Evolutionary conservation across 2,329 filamentous ascomycete species (phyloP).

Genomic region (Geosmithia putterillii): DNA sequence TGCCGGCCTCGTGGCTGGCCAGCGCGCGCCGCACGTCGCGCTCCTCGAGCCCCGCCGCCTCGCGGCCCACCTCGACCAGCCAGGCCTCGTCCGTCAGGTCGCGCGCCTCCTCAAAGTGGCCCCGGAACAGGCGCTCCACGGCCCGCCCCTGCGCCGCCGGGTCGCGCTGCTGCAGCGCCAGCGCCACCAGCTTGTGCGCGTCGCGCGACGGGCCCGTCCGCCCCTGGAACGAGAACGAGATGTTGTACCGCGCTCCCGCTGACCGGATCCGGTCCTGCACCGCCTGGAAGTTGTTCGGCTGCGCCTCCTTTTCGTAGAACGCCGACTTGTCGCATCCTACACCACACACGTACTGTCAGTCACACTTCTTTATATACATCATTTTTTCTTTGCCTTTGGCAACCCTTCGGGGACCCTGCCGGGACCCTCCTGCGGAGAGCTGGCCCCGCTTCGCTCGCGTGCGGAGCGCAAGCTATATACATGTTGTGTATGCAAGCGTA

Average conservation of each 20-base stretch:
- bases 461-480: too few species aligned
- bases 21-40: conserved; percentile 15
- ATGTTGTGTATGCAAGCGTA: too few species aligned
- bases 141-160: conserved; percentile 22
- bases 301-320: conserved; percentile 21
- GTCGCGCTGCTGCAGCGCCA: conserved; percentile 20
- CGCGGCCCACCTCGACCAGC: conserved; percentile 19
- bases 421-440: too few species aligned
- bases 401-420: too few species aligned
- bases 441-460: too few species aligned
- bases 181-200: conserved; percentile 33
- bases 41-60: conserved; percentile 16
- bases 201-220: conserved; percentile 29
- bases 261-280: conserved; percentile 17
- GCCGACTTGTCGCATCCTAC: conserved; percentile 16
- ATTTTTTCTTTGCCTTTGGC: too few species aligned
- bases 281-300: conserved; percentile 11
- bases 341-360: too few species aligned
- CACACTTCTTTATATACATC: too few species aligned
- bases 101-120: conserved; percentile 25
- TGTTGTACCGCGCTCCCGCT: conserved; percentile 19
- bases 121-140: conserved; percentile 26
- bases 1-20: conserved; percentile 12
- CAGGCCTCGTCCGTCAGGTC: conserved; percentile 28
- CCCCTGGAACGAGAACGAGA: conserved; percentile 27